These are phyloP conservation scores for Theileria annulata DNA, from an alignment of 169 alveolate species.

Conservation along the genomic window DNA sequence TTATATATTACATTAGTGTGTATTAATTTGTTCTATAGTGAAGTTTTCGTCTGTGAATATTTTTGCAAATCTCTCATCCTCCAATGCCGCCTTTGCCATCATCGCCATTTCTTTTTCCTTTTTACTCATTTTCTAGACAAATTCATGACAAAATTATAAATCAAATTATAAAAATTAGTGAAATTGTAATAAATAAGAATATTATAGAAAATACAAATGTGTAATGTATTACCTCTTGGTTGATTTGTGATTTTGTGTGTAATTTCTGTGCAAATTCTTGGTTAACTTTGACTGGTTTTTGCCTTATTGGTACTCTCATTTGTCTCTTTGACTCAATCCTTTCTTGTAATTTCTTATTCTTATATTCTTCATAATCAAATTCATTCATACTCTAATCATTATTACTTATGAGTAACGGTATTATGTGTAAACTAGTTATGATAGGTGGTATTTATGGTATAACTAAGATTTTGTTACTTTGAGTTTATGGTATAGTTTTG, in stretches of 20 bases:
- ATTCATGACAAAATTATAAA: no score
- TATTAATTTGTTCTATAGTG: conserved; percentile 62
- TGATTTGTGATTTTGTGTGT: conserved; percentile 23
- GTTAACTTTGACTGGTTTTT: conserved; percentile 58
- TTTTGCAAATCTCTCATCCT: conserved; percentile 61
- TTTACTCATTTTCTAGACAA: conserved; percentile 55
- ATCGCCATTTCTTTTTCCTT: conserved; percentile 53
- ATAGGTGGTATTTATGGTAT: neutral
- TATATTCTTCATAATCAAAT: conserved; percentile 58
- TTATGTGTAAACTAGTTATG: neutral
- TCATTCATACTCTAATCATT: conserved; percentile 28
- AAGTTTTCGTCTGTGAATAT: conserved; percentile 68
- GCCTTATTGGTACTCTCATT: conserved; percentile 59
- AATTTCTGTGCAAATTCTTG: conserved; percentile 56
- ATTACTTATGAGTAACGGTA: neutral
- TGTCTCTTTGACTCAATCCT: conserved; percentile 64
- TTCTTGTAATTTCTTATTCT: conserved; percentile 53
- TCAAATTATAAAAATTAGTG: no score
- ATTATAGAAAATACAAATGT: no score
- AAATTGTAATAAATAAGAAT: neutral
- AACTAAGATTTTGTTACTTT: conserved; percentile 6
- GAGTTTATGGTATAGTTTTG: conserved; percentile 32
- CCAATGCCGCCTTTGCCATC: conserved; percentile 60
- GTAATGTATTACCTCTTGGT: conserved; percentile 11
- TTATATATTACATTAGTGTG: neutral